phyloP scores from a whole-genome alignment of 768 basidiomycete genomes.

The Cystobasidium ongulense region DNA sequence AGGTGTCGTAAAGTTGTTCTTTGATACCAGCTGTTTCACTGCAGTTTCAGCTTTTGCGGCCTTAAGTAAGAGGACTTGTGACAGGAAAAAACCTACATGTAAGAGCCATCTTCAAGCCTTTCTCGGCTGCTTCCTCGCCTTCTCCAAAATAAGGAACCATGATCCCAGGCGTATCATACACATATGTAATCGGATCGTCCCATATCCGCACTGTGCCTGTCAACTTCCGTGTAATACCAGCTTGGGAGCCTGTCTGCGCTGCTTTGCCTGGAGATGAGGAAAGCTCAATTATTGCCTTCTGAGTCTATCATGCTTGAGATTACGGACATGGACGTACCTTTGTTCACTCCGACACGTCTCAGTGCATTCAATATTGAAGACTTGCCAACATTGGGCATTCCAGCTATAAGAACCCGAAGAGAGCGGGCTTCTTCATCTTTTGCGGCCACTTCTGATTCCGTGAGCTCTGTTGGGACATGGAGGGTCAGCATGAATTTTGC shows the following conservation, averaged over 20 bases:
- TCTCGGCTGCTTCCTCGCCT: slow-evolving; percentile 75
- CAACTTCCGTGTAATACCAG: slow-evolving; percentile 79
- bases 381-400: slow-evolving; percentile 99
- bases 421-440: slow-evolving; percentile 45
- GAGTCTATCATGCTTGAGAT: background rate
- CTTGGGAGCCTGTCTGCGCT: slow-evolving; percentile 74
- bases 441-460: slow-evolving; percentile 48
- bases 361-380: slow-evolving; percentile 87
- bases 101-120: slow-evolving; percentile 82
- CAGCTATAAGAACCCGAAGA: slow-evolving; percentile 81
- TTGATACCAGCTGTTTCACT: slow-evolving; percentile 71
- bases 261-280: slow-evolving; percentile 65
- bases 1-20: slow-evolving; percentile 77
- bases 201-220: slow-evolving; percentile 83
- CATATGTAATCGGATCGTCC: slow-evolving; percentile 69
- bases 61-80: background rate
- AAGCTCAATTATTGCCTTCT: background rate
- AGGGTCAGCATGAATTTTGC: background rate
- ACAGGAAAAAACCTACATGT: slow-evolving; percentile 48
- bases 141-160: slow-evolving; percentile 91
- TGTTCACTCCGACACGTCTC: slow-evolving; percentile 72
- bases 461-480: slow-evolving; percentile 11
- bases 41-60: background rate
- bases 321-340: slow-evolving; percentile 56
- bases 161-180: slow-evolving; percentile 91